These are phyloP conservation scores for Wallacemonas rigidus DNA, from an alignment of 208 protist species.

Conservation along the genomic window DNA sequence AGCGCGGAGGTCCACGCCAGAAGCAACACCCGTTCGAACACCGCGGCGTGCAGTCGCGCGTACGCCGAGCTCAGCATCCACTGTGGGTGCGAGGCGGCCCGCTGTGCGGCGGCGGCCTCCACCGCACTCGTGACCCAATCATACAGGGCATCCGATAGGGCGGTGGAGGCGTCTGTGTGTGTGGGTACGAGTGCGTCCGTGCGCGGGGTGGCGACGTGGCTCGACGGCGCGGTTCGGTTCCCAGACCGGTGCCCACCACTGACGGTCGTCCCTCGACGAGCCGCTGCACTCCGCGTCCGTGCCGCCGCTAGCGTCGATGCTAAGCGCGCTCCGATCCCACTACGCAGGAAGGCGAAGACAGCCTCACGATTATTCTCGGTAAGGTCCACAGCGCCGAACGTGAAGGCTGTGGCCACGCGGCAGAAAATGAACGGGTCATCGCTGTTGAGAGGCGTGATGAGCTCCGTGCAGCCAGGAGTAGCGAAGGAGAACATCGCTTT, in stretches of 20 bases:
- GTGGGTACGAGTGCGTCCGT: background rate
- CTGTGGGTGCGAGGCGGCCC: background rate
- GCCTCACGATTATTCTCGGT: conserved; percentile 25
- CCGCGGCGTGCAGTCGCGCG: conserved; percentile 23
- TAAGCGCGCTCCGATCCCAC: conserved; percentile 26
- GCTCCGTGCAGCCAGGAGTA: background rate
- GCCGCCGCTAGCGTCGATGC: background rate
- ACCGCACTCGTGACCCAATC: background rate
- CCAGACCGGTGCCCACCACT: background rate
- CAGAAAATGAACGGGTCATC: conserved; percentile 34
- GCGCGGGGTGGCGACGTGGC: background rate
- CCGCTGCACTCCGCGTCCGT: background rate
- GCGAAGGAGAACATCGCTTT: too few species aligned
- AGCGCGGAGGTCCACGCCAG: conserved; percentile 70
- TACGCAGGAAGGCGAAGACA: conserved; percentile 35
- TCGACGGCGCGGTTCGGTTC: background rate
- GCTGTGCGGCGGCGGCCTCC: background rate
- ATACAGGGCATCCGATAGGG: background rate
- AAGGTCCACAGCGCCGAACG: conserved; percentile 65
- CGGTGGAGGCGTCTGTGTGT: background rate
- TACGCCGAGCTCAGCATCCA: background rate
- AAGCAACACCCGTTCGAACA: conserved; percentile 61
- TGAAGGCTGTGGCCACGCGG: conserved; percentile 66
- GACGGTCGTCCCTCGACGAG: background rate
- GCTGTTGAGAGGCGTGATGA: background rate